phyloP scores from a whole-genome alignment of 2,329 filamentous ascomycete species.

The Fusarium sulawesiense region DNA sequence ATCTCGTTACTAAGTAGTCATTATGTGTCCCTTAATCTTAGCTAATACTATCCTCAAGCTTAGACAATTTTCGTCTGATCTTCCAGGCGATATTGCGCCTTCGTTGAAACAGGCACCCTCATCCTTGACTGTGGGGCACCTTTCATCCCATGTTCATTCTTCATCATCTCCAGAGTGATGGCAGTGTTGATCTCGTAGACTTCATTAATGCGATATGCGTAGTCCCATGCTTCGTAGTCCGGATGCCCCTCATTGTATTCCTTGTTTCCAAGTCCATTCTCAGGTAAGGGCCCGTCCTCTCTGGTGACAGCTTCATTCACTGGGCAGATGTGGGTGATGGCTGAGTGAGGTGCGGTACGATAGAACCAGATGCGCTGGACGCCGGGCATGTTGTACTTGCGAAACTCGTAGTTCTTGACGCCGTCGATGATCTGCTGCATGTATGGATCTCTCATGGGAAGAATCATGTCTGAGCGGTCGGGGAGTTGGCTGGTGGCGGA shows the following conservation, averaged over 20 bases:
- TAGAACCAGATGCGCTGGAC: neutral
- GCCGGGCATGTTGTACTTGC: neutral
- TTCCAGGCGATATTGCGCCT: neutral
- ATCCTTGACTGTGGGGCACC: conserved; percentile 13
- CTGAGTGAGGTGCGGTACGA: conserved; percentile 38
- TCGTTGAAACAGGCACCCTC: neutral
- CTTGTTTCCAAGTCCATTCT: conserved; percentile 42
- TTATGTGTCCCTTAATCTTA: neutral
- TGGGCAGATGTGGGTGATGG: conserved; percentile 45
- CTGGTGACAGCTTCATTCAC: conserved; percentile 32
- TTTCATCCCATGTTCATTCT: conserved; percentile 17
- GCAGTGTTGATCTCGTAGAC: conserved; percentile 39
- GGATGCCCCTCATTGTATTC: conserved; percentile 42
- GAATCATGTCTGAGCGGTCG: neutral
- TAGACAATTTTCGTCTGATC: neutral
- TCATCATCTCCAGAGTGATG: conserved; percentile 35
- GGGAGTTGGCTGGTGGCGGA: neutral
- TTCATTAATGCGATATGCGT: conserved; percentile 41
- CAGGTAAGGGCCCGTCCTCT: conserved; percentile 19
- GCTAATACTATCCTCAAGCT: too few relatives aligned
- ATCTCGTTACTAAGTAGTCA: neutral
- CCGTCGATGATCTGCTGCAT: neutral
- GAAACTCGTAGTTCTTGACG: neutral
- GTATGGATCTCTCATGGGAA: neutral
- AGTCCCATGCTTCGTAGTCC: conserved; percentile 47